Base-by-base conservation (phyloP, 1,139 yeast species). In the Zygoascus hellenicus region DNA sequence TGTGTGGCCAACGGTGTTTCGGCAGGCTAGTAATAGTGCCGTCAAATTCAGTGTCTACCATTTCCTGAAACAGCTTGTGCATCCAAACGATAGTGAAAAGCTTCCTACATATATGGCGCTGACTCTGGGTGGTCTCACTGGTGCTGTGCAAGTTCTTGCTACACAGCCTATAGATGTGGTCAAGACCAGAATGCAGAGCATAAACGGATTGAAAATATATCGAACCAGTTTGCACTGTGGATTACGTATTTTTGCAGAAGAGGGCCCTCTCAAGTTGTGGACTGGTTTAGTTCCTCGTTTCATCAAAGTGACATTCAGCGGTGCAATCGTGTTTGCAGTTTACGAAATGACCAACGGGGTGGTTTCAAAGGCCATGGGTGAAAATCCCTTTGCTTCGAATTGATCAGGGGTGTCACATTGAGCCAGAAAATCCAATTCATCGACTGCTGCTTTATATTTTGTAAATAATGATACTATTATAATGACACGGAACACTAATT, bases 141-240 rank as follows among this genome's bases (percentile, higher is more conserved):
- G 83, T 80, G 31, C 66, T 70, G 43, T 86, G 80, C 95, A 88
- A 22, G 86, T 88, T 4, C 77, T 78, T 0, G 71, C 80, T 0
- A 90, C 97, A 0, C 97, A 90, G 66, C 98, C 98, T 0, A 70
- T 92, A 16, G 98, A 92, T 67, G 89, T 89, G 4, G 69, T 90
- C 45, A 92, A 92, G 66, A 81, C 96, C 1, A 78, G 96, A 61
- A 80, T 89, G 78, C 97, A 90, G 65, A 79, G 89, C 53, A 78
- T 83, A 50, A 74, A 76, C 61, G 83, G 82, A 10, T 72, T 77
- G 51, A 65, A 73, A 30, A 61, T 80, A 2, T 85, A 84, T 63
- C 77, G 77, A 45, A 90, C 86, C 62, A 61, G 68, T 7, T 67
- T 88, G 55, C 71, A 81, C 37, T 84, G 96, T 49, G 83, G 89